A percentile compares a stretch with the other conserved stretches of the same genome.
Evolutionary conservation across 768 basidiomycete genomes (phyloP).

Genomic region (Psilocybe azurescens): DNA sequence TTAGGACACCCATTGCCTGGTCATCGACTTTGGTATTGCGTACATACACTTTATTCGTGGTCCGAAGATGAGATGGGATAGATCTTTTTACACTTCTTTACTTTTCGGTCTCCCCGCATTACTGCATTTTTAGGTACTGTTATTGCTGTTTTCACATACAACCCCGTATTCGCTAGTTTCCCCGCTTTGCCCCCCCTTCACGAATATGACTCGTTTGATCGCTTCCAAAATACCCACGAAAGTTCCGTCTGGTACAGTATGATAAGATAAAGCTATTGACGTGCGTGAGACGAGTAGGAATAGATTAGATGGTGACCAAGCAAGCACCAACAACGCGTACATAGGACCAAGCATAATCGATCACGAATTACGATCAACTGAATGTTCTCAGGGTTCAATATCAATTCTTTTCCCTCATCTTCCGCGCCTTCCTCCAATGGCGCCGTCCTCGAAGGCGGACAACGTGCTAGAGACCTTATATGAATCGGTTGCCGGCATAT

Average conservation of each 20-base stretch:
- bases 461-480: constrained; percentile 36
- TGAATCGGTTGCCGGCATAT: constrained; percentile 48
- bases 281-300: constrained; percentile 9
- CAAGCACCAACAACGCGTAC: constrained; percentile 31
- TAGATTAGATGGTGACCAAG: constrained; percentile 24
- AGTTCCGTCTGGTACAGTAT: not conserved
- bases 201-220: constrained; percentile 28
- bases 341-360: constrained; percentile 21
- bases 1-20: constrained; percentile 12
- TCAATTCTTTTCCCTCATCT: not conserved
- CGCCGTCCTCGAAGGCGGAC: constrained; percentile 23
- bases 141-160: constrained; percentile 13
- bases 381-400: constrained; percentile 21
- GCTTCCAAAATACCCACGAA: constrained; percentile 12
- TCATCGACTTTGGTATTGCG: constrained; percentile 10
- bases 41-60: constrained; percentile 6
- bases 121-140: constrained; percentile 8
- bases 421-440: constrained; percentile 22
- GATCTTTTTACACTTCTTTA: constrained; percentile 14
- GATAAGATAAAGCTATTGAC: constrained; percentile 14
- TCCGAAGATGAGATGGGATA: constrained; percentile 17
- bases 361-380: constrained; percentile 20
- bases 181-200: constrained; percentile 18
- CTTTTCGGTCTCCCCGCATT: constrained; percentile 16
- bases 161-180: constrained; percentile 13